phyloP scores from a whole-genome alignment of 2,329 filamentous ascomycete species.

The Beauveria asiatica region DNA sequence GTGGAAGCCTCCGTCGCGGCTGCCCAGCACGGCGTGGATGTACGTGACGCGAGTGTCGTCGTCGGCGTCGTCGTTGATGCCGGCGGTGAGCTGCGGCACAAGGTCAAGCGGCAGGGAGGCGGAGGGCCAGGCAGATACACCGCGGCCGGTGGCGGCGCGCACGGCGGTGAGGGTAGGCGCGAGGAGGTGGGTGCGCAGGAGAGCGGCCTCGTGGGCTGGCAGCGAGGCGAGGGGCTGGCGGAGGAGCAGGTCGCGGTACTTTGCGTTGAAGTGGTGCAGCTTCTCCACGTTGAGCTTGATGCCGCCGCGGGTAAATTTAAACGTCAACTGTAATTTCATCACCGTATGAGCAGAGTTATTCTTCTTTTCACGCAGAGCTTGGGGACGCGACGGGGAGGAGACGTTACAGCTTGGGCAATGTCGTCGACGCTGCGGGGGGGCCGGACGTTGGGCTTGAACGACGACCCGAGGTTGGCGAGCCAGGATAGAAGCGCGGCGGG shows the following conservation, averaged over 20 bases:
- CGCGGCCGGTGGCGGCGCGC: conserved; percentile 15
- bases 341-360: neutral
- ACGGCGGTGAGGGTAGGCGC: conserved; percentile 18
- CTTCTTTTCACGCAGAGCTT: neutral
- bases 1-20: conserved; percentile 20
- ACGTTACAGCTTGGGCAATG: conserved; percentile 55
- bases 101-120: conserved; percentile 14
- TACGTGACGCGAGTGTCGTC: conserved; percentile 15
- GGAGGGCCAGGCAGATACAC: neutral
- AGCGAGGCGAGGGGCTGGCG: conserved; percentile 17
- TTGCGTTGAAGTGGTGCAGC: conserved; percentile 68
- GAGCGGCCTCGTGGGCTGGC: conserved; percentile 16
- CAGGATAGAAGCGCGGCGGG: conserved; percentile 62
- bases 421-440: conserved; percentile 48
- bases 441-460: conserved; percentile 20
- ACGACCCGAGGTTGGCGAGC: conserved; percentile 57
- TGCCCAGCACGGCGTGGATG: conserved; percentile 15
- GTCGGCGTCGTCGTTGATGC: neutral
- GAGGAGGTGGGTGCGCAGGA: conserved; percentile 18
- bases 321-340: conserved; percentile 50
- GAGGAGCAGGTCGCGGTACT: conserved; percentile 41
- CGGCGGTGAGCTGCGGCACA: conserved; percentile 18
- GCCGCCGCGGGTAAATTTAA: conserved; percentile 88
- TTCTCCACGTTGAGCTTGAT: conserved; percentile 76
- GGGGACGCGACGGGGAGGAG: neutral